Evolutionary conservation across 1,284 basidiomycete genomes (phyloP).

Genomic region (Pseudozyma flocculosa): DNA sequence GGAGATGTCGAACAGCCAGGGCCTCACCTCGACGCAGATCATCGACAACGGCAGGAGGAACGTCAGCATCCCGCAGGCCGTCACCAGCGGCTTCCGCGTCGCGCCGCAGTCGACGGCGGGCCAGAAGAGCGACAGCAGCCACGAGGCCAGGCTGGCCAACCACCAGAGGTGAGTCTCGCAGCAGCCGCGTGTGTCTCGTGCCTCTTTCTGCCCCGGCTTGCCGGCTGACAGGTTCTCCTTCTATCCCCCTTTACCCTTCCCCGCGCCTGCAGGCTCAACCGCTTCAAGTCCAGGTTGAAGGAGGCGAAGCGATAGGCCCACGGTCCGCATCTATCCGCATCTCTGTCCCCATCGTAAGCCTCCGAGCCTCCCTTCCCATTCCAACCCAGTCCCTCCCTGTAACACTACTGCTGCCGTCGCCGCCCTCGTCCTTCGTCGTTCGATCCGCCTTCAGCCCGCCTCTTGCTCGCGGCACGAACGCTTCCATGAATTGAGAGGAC

Average conservation of each 20-base stretch:
- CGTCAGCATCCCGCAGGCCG: slow-evolving; percentile 47
- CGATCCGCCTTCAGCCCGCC: no score
- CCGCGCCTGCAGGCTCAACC: slow-evolving; percentile 21
- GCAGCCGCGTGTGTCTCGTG: no score
- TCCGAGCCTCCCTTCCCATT: no score
- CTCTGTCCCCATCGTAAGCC: no score
- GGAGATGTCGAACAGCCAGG: slow-evolving; percentile 28
- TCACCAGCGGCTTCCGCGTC: slow-evolving; percentile 43
- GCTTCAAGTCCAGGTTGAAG: slow-evolving; percentile 45
- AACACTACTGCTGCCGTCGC: no score
- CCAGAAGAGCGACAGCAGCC: slow-evolving; percentile 29
- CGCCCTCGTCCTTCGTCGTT: no score
- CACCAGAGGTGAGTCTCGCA: slow-evolving; percentile 22
- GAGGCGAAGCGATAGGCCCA: slow-evolving; percentile 35
- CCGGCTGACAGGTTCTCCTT: not conserved
- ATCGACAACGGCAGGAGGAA: slow-evolving; percentile 24
- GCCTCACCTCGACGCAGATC: not conserved
- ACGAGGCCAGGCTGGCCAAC: slow-evolving; percentile 45
- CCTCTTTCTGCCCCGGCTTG: no score
- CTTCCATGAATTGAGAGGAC: no score
- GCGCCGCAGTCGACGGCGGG: slow-evolving; percentile 37
- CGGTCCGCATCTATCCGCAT: no score
- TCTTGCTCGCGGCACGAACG: no score
- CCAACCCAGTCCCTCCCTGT: no score
- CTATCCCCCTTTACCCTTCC: not conserved